A percentile compares a stretch with the other conserved stretches of the same genome.
These are phyloP conservation scores for Didymella glomerata DNA, from an alignment of 2,329 filamentous ascomycete species.

Conservation along the genomic window DNA sequence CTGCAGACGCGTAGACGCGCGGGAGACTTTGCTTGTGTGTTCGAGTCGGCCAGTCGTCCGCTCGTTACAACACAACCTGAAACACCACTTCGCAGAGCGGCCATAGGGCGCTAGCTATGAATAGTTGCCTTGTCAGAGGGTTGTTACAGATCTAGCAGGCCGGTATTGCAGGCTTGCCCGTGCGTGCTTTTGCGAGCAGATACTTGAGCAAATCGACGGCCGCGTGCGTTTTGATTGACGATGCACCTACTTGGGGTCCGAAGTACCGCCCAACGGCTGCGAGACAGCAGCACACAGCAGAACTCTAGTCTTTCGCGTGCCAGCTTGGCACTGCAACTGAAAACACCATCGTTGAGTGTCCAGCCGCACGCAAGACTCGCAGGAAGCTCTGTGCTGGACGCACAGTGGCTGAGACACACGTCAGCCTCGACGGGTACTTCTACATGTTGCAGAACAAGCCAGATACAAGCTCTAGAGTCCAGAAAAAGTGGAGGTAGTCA, in stretches of 20 bases:
- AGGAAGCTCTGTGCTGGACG: background rate
- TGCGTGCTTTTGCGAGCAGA: conserved; percentile 8
- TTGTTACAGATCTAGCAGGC: conserved; percentile 12
- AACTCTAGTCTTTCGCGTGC: background rate
- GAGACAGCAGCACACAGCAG: background rate
- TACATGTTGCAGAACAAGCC: too few species aligned
- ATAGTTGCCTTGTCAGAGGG: conserved; percentile 16
- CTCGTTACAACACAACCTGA: conserved; percentile 26
- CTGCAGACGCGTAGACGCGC: conserved; percentile 24
- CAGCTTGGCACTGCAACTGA: background rate
- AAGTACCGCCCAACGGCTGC: background rate
- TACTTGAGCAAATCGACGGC: conserved; percentile 2
- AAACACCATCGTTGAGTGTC: background rate
- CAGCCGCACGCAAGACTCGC: background rate
- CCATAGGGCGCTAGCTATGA: conserved; percentile 22
- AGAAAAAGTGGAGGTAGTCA: too few species aligned
- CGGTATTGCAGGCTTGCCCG: conserved; percentile 9
- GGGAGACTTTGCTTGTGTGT: conserved; percentile 20
- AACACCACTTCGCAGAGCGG: conserved; percentile 34
- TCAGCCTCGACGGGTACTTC: conserved; percentile 1
- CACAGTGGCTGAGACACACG: conserved; percentile 3
- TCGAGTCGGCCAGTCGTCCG: conserved; percentile 22
- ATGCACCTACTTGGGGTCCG: background rate
- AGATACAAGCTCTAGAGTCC: too few species aligned
- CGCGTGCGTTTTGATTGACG: background rate